Conservation (phyloP, 768 basidiomycete genomes). For the Sutorius australiensis region DNA sequence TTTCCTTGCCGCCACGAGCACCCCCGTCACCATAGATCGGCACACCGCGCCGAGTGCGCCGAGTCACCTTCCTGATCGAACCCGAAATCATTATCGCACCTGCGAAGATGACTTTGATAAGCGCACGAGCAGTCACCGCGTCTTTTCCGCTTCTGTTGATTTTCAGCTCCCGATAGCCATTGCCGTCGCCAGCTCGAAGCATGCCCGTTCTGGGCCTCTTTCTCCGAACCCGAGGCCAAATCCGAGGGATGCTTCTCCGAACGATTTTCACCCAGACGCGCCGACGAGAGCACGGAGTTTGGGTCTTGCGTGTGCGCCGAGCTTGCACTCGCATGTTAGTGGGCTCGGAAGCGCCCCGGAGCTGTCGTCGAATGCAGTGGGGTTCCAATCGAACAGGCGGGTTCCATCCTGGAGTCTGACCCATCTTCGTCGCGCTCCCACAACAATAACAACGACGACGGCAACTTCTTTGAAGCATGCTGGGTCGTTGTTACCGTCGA, state of each 20-base stretch:
- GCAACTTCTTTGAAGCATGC: not conserved
- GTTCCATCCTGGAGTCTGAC: conserved; percentile 19
- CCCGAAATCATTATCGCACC: not conserved
- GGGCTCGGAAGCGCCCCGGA: conserved; percentile 3
- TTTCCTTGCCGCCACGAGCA: not conserved
- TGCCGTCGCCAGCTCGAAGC: too few relatives aligned
- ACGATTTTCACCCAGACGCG: conserved; percentile 15
- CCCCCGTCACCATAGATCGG: conserved; percentile 5
- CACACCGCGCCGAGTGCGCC: conserved; percentile 2
- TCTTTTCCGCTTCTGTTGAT: conserved; percentile 20
- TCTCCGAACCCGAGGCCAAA: not conserved
- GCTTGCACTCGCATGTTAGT: not conserved
- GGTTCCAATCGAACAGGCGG: conserved; percentile 5
- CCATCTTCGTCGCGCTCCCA: not conserved
- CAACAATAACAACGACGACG: not conserved
- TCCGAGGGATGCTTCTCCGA: conserved; percentile 16
- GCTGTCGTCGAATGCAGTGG: conserved; percentile 7
- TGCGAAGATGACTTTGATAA: conserved; percentile 10
- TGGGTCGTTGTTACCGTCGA: not conserved
- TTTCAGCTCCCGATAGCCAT: conserved; percentile 8
- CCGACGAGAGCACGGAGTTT: conserved; percentile 15
- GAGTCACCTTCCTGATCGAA: conserved; percentile 3
- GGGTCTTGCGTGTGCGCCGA: conserved; percentile 6
- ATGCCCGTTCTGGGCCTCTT: too few relatives aligned
- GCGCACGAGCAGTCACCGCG: conserved; percentile 11